Conservation (phyloP, 2,329 filamentous ascomycete genomes). For the Stagonosporopsis vannaccii region DNA sequence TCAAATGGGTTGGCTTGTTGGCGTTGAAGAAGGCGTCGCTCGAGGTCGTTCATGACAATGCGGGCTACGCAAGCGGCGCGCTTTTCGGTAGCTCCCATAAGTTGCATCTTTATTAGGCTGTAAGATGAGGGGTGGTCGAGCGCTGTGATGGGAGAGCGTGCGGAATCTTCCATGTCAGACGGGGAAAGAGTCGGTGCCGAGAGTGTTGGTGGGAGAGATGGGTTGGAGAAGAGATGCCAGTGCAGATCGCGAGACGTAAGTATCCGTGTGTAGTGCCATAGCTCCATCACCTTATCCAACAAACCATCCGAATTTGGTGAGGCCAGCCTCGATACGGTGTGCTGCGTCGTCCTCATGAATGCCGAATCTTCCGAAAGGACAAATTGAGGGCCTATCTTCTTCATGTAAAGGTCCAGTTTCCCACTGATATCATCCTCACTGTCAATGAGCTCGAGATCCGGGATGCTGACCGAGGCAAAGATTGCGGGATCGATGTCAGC, state of each 20-base stretch:
- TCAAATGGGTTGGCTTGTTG: slow-evolving; percentile 65
- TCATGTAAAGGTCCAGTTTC: slow-evolving; percentile 63
- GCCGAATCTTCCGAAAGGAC: slow-evolving; percentile 58
- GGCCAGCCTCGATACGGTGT: slow-evolving; percentile 41
- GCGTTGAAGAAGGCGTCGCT: slow-evolving; percentile 65
- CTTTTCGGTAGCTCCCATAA: slow-evolving; percentile 63
- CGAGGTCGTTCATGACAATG: slow-evolving; percentile 65
- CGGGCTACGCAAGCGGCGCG: slow-evolving; percentile 61
- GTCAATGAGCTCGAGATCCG: slow-evolving; percentile 58
- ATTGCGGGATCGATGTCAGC: slow-evolving; percentile 49
- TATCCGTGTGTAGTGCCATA: slow-evolving; percentile 65
- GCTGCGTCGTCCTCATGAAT: slow-evolving; percentile 61
- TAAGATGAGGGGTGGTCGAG: slow-evolving; percentile 54
- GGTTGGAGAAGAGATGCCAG: slow-evolving; percentile 60
- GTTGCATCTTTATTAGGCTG: slow-evolving; percentile 60
- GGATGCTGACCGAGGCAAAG: slow-evolving; percentile 31
- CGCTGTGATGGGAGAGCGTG: slow-evolving; percentile 38
- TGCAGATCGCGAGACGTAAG: slow-evolving; percentile 58
- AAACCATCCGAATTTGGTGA: slow-evolving; percentile 53
- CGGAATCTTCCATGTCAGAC: slow-evolving; percentile 39
- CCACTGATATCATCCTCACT: slow-evolving; percentile 60
- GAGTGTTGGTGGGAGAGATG: slow-evolving; percentile 44
- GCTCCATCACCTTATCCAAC: slow-evolving; percentile 60
- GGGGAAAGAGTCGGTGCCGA: slow-evolving; percentile 41
- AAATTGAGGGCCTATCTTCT: slow-evolving; percentile 56